phyloP scores from a whole-genome alignment of 2,329 filamentous ascomycete genomes.

The Sclerotinia borealis region DNA sequence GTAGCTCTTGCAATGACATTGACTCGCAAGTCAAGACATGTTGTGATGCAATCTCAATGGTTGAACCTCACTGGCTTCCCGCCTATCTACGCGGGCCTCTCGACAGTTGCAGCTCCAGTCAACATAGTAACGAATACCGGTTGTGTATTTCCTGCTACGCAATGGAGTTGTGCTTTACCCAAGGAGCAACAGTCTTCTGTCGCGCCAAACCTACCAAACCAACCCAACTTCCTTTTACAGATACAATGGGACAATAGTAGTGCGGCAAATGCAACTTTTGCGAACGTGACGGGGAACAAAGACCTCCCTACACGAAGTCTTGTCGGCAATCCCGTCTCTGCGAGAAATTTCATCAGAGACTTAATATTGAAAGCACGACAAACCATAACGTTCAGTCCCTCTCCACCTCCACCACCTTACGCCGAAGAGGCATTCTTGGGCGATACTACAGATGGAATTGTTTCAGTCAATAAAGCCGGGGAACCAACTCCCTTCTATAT shows the following conservation, averaged over 20 bases:
- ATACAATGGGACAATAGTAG: slow-evolving; percentile 66
- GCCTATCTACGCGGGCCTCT: slow-evolving; percentile 75
- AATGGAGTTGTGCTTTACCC: slow-evolving; percentile 84
- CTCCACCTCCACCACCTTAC: slow-evolving; percentile 40
- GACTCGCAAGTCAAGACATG: slow-evolving; percentile 34
- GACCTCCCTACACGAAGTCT: slow-evolving; percentile 22
- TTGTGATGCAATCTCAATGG: slow-evolving; percentile 49
- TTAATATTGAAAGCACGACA: slow-evolving; percentile 30
- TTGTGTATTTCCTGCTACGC: slow-evolving; percentile 64
- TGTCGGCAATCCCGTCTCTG: slow-evolving; percentile 31
- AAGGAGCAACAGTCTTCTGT: slow-evolving; percentile 66
- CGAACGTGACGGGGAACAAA: slow-evolving; percentile 28
- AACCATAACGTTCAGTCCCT: slow-evolving; percentile 37
- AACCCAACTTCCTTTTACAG: slow-evolving; percentile 75
- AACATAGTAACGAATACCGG: slow-evolving; percentile 56
- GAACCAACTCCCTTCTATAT: slow-evolving; percentile 88
- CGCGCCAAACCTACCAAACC: slow-evolving; percentile 55
- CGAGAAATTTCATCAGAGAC: slow-evolving; percentile 29
- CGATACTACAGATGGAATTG: slow-evolving; percentile 73
- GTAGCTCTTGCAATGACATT: slow-evolving; percentile 55
- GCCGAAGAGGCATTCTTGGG: slow-evolving; percentile 76
- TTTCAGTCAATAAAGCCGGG: slow-evolving; percentile 63
- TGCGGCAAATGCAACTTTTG: slow-evolving; percentile 38
- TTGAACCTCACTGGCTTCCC: slow-evolving; percentile 83
- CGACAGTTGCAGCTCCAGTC: slow-evolving; percentile 70